Base-by-base conservation (phyloP, 805 yeast genomes). In the Cyberlindnera subsufficiens region DNA sequence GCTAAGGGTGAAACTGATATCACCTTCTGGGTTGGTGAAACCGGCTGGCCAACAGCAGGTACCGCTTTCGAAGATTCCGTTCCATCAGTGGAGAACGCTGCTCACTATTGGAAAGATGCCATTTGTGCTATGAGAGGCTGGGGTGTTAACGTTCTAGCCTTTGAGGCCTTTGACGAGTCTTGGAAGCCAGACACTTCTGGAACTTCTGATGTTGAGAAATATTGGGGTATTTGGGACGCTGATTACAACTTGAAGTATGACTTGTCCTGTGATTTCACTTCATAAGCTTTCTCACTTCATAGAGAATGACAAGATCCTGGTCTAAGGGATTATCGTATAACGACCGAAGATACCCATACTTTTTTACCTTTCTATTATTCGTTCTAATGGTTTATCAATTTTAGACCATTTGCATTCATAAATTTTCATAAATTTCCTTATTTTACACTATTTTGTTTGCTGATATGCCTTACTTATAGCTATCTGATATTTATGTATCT, bases 21-120 rank as follows among this genome's bases (percentile, higher is more conserved):
- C 57, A 75, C 80, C 44, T 88, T 90, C 75, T 90, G 91, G 89
- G 93, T 89, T 58, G 96, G 97, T 66, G 96, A 90, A 74, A 89
- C 97, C 52, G 96, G 97, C 56, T 89, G 96, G 96, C 95, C 96
- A 64, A 77, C 96, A 30, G 80, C 74, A 6, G 97, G 97, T 66
- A 78, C 87, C 47, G 66, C 70, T 60, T 89, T 67, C 57, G 88
- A 79, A 61, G 45, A 59, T 51, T 69, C 96, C 40, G 62, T 65
- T 25, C 96, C 97, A 58, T 64, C 81, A 56, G 74, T 78, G 44
- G 71, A 60, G 32, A 88, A 88, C 59, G 98, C 98, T 46, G 70
- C 74, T 57, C 64, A 67, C 54, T 91, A 75, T 79, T 91, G 93
- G 95, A 77, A 82, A 65, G 79, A 87, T 58, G 95, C 87, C 52